Base-by-base conservation (phyloP, 129 eudicot genomes). In the Artemisia annua region DNA sequence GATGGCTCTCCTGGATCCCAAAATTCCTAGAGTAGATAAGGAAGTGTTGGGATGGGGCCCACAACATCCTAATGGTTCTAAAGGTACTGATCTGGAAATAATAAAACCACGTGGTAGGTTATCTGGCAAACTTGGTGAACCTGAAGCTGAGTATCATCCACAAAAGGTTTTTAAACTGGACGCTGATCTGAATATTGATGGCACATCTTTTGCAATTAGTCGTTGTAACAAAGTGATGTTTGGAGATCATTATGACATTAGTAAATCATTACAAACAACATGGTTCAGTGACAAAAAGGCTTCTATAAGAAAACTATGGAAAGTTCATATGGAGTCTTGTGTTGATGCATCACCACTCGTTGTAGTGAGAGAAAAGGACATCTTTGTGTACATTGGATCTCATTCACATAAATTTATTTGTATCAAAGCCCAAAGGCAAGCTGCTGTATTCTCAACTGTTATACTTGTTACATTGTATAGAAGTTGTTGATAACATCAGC, bases 311-410 rank as follows among this genome's bases (percentile, higher is more conserved):
- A 71, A 84, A 70, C 26, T 80, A 11, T 94, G 98, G 98, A 90
- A 80, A 76, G 96, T 90, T 57, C 63, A 86, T 74, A 69, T 90
- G 87, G 87, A 76, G 58, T 90, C 98, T 78, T 94, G 98, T 35
- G 91, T 94, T 82, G 98, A 94, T 86, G 98, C 98, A 15, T 94
- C 98, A 18, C 98, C 97, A 18, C 89, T 94, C 48, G 49, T 94
- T 78, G 89, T 90, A 61, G 80, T 58, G 57, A 86, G 81, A 71
- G 96, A 78, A 70, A 72, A 76, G 13, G 84, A 86, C 24, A 69
- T 85, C 32, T 88, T 62, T 69, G 72, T 94, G 30, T 88, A 82
- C 76, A 84, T 94, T 79, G 98, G 98, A 72, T 87, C 98, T 82
- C 98, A 94, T 72, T 90, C 97, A 0, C 77, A 71, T 60, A 88